These are phyloP conservation scores for Heliocybe sulcata DNA, from an alignment of 1,284 basidiomycete genomes.

Conservation along the genomic window DNA sequence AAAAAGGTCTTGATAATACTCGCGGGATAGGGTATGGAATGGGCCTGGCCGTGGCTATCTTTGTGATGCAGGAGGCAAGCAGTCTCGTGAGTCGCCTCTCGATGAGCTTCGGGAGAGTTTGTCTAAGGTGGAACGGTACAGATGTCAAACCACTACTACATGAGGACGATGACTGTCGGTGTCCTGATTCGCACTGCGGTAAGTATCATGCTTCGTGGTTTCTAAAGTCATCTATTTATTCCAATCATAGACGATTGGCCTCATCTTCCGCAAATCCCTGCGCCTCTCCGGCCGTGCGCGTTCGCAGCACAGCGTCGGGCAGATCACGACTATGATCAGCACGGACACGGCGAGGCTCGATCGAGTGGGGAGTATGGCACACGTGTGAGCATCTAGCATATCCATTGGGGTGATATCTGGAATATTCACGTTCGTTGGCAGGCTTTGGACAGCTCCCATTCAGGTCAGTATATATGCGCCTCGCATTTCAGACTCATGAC, in stretches of 20 bases:
- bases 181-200: conserved; percentile 44
- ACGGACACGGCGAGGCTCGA: conserved; percentile 53
- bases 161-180: conserved; percentile 40
- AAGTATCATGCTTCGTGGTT: background rate
- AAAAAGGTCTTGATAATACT: conserved; percentile 26
- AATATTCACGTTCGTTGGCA: conserved; percentile 15
- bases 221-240: conserved; percentile 7
- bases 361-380: conserved; percentile 18
- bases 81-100: conserved; percentile 47
- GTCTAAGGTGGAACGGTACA: too few species aligned
- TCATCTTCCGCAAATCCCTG: conserved; percentile 67
- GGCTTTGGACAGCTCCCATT: conserved; percentile 50
- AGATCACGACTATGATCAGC: conserved; percentile 69
- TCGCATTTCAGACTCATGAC: background rate
- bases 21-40: conserved; percentile 51
- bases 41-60: conserved; percentile 52
- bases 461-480: conserved; percentile 33
- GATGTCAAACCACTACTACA: conserved; percentile 41
- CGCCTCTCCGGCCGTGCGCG: conserved; percentile 61
- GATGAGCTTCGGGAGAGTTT: too few species aligned
- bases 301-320: conserved; percentile 50
- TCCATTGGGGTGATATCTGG: conserved; percentile 37
- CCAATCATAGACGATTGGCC: conserved; percentile 45
- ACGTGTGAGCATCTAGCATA: conserved; percentile 19
- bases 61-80: conserved; percentile 54